Base-by-base conservation (phyloP, 2,329 filamentous ascomycete species). In the Pestalotiopsis sp. region DNA sequence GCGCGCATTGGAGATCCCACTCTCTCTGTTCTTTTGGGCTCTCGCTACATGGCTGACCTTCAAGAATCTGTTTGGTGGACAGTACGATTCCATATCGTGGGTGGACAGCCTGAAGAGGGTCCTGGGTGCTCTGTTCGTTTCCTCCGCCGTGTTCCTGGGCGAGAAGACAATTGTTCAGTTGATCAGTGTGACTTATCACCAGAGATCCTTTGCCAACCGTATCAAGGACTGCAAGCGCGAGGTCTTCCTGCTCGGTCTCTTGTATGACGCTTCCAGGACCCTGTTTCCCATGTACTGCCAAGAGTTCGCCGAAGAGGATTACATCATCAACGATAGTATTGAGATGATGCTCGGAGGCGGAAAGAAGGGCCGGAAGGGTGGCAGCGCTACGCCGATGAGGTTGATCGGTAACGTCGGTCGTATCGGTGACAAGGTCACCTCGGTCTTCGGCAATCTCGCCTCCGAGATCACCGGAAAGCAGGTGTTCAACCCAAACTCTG, bases 401-500 rank as follows among this genome's bases (percentile, higher is more conserved):
- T 80, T 98, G 17, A 90, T 98, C 63, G 85, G 86, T 48, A 90
- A 91, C 66, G 90, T 94, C 64, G 92, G 92, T 55, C 90, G 94
- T 24, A 85, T 97, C 66, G 95, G 95, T 74, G 95, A 97, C 83
- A 97, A 97, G 81, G 89, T 98, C 70, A 97, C 94, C 0, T 94
- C 94, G 1, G 92, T 91, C 0, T 97, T 98, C 78, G 96, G 96
- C 26, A 96, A 97, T 74, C 89, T 98, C 64, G 95, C 96, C 1
- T 93, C 93, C 2, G 96, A 98, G 75, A 94, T 99, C 69, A 97
- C 96, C 0, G 96, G 96, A 71, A 97, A 97, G 82, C 90, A 97
- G 75, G 92, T 98, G 24, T 97, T 98, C 82, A 97, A 98, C 79
- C 91, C 94, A 14, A 95, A 93, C 75, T 92, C 94, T 4, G 91